Conservation (phyloP, 345 rosid genomes). For the Lumnitzera racemosa region DNA sequence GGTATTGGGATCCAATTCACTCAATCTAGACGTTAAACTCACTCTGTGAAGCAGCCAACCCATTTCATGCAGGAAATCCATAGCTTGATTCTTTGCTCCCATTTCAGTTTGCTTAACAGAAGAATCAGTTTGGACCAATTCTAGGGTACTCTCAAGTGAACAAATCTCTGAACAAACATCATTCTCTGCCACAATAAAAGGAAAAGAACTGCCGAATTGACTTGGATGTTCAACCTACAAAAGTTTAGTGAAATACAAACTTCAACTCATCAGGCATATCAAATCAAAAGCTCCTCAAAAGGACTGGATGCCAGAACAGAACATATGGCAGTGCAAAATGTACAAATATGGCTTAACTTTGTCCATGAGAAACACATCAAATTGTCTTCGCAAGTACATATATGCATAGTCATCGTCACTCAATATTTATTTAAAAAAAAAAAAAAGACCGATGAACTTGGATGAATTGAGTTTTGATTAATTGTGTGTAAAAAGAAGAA, state of each 20-base stretch:
- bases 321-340: too few relatives aligned
- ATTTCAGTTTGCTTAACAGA: conserved; percentile 22
- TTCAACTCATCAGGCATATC: not conserved
- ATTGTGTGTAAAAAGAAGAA: not conserved
- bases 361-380: too few relatives aligned
- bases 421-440: too few relatives aligned
- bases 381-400: too few relatives aligned
- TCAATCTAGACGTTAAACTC: conserved; percentile 50
- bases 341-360: too few relatives aligned
- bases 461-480: not conserved
- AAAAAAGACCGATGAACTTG: not conserved
- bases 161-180: conserved; percentile 90
- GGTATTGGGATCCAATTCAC: conserved; percentile 49
- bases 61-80: conserved; percentile 90
- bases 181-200: conserved; percentile 83
- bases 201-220: conserved; percentile 82
- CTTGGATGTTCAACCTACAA: conserved; percentile 83
- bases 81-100: conserved; percentile 60
- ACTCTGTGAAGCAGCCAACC: conserved; percentile 97
- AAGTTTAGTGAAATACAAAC: too few relatives aligned
- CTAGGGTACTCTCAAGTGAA: conserved; percentile 59
- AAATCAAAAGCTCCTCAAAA: not conserved
- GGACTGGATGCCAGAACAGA: too few relatives aligned
- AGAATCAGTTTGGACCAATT: conserved; percentile 44
- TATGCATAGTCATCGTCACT: not conserved